These are phyloP conservation scores for Diplodia mutila DNA, from an alignment of 2,329 filamentous ascomycete genomes.

Conservation along the genomic window DNA sequence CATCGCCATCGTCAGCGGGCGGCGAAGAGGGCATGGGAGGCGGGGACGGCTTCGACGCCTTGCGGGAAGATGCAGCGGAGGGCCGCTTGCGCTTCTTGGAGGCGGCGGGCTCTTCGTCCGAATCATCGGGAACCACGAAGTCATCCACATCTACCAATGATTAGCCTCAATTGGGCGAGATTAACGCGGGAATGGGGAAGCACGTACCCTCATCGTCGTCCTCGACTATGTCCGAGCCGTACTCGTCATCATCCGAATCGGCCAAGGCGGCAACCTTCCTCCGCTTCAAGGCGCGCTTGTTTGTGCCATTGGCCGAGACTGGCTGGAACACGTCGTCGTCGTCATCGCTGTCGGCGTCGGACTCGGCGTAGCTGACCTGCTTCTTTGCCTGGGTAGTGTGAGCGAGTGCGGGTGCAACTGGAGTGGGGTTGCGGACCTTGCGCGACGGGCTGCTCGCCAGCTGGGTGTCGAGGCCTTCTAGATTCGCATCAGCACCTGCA, in stretches of 20 bases:
- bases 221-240: slow-evolving; percentile 61
- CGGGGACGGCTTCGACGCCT: slow-evolving; percentile 59
- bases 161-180: neutral
- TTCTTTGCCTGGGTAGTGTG: slow-evolving; percentile 50
- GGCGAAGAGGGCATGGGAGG: slow-evolving; percentile 54
- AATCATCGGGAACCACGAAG: slow-evolving; percentile 86
- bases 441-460: slow-evolving; percentile 74
- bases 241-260: slow-evolving; percentile 68
- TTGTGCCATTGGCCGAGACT: slow-evolving; percentile 49
- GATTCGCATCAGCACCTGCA: slow-evolving; percentile 46
- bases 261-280: slow-evolving; percentile 64
- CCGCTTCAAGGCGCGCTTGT: slow-evolving; percentile 57
- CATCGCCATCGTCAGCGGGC: slow-evolving; percentile 58
- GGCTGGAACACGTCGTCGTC: slow-evolving; percentile 72
- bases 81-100: slow-evolving; percentile 73
- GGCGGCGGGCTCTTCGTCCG: slow-evolving; percentile 66
- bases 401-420: slow-evolving; percentile 17
- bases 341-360: slow-evolving; percentile 45
- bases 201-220: slow-evolving; percentile 58
- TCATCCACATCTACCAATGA: slow-evolving; percentile 70
- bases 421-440: slow-evolving; percentile 62
- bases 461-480: slow-evolving; percentile 49
- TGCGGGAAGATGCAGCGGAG: slow-evolving; percentile 60
- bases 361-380: slow-evolving; percentile 25
- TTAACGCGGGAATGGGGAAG: neutral